Evolutionary conservation across 148 eudicot genomes (phyloP).

Genomic region (Rhododendron vialii): DNA sequence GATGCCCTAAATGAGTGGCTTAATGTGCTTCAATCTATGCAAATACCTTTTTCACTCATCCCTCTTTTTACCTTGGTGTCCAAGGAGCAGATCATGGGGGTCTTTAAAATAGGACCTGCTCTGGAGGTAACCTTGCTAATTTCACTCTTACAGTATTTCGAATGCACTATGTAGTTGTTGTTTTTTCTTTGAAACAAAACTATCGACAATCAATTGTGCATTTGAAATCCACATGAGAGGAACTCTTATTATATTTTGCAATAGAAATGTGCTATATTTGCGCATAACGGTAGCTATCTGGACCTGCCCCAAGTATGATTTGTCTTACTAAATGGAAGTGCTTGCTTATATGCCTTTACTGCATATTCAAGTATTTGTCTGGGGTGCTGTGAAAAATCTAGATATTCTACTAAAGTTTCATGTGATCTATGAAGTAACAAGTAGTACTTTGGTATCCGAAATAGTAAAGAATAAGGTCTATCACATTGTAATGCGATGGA

Average conservation of each 20-base stretch:
- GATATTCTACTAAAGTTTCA: no score
- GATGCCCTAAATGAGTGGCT: slow-evolving; percentile 84
- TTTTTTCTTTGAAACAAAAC: neutral
- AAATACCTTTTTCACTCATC: slow-evolving; percentile 82
- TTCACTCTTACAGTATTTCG: neutral
- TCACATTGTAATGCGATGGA: no score
- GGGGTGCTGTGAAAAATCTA: no score
- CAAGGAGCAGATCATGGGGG: slow-evolving; percentile 75
- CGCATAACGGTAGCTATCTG: no score
- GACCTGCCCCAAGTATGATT: no score
- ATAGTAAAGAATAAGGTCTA: no score
- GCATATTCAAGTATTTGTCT: no score
- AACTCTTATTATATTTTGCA: neutral
- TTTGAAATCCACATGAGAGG: neutral
- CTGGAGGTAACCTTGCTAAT: slow-evolving; percentile 44
- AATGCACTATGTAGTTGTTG: neutral
- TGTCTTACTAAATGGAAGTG: no score
- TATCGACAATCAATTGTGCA: neutral
- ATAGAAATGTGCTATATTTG: neutral
- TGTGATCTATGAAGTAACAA: no score
- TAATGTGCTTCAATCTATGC: slow-evolving; percentile 88
- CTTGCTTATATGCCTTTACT: no score
- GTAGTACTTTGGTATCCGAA: no score
- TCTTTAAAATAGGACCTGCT: slow-evolving; percentile 62
- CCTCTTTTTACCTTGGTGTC: slow-evolving; percentile 82